Base-by-base conservation (phyloP, 208 protist species). In the Trypanosoma rangeli region DNA sequence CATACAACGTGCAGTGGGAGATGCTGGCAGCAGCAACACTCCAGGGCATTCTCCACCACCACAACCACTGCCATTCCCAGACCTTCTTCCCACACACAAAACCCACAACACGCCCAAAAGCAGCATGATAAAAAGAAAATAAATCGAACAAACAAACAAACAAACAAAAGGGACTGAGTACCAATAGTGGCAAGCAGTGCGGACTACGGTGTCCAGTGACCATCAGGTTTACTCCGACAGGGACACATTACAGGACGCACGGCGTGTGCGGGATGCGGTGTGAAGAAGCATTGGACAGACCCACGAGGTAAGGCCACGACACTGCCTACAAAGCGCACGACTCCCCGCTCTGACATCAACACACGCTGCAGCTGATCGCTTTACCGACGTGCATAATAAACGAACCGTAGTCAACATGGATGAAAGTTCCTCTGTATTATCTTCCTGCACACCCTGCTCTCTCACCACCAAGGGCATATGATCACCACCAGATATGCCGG, bases 321-420 rank as follows among this genome's bases (percentile, higher is more conserved):
- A 69, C 13, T 66, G 18, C 28, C 24, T 63, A 5, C 29, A 20
- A 28, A 76, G 57, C 7, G 46, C 16, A 33, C 57, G 24, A 15
- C 62, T 49, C 26, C 15, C 59, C 24, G 57, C 12, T 8, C 71
- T 29, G 16, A 60, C 57, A 56, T 61, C 48, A 4, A 68, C 63
- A 60, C 62, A 69, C 24, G 50, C 64, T 5, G 63, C 62, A 20
- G 53, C 22, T 8, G 71, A 68, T 33, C 64, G 71, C 42, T 60
- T 42, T 13, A 66, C 24, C 1, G 71, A 76, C 7, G 71, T 55
- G 24, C 9, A 66, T 18, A 76, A 42, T 48, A 70, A 50, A 65
- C 57, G 58, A n/a, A 57, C 63, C 20, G 52, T 55, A 42, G 12
- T n/a, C 22, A 74, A 44, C 49, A 53, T 37, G 5, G 13, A 22